Percentiles rank a stretch among this genome's conserved stretches.
Conservation (phyloP, 768 basidiomycete genomes). For the Ephemerocybe angulata region DNA sequence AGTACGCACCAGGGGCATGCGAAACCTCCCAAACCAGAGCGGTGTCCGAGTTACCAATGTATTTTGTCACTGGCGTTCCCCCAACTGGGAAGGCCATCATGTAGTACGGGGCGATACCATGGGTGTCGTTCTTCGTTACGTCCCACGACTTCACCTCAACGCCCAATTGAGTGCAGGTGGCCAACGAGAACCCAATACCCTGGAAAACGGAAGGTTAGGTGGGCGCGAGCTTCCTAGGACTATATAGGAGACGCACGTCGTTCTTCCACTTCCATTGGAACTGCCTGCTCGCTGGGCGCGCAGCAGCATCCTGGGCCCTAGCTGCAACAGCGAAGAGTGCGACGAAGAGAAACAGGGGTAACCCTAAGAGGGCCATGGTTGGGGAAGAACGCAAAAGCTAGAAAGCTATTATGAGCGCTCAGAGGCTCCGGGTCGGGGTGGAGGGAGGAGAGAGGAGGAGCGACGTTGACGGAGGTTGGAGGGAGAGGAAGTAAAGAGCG, state of each 20-base stretch:
- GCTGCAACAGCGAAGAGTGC: not conserved
- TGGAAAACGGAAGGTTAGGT: not conserved
- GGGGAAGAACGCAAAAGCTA: not conserved
- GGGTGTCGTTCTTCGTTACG: conserved; percentile 13
- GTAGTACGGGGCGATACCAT: conserved; percentile 35
- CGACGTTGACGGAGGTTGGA: conserved; percentile 1
- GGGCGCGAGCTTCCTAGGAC: not conserved
- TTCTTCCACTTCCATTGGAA: conserved; percentile 33
- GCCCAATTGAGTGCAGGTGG: conserved; percentile 23
- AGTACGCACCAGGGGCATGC: conserved; percentile 37
- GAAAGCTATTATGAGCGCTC: not conserved
- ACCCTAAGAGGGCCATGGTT: not conserved
- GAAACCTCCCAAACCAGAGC: conserved; percentile 35
- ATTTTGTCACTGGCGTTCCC: conserved; percentile 30
- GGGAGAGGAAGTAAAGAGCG: not conserved
- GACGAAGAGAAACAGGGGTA: not conserved
- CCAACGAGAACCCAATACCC: conserved; percentile 14
- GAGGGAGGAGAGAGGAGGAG: not conserved
- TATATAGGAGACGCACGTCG: conserved; percentile 20
- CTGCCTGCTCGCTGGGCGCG: conserved; percentile 10
- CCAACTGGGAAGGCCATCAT: conserved; percentile 39
- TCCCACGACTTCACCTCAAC: conserved; percentile 25
- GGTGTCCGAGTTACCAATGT: conserved; percentile 30
- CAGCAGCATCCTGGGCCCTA: conserved; percentile 10
- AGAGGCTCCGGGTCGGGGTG: not conserved